A percentile compares a stretch with the other conserved stretches of the same genome.
phyloP scores from a whole-genome alignment of 1,139 yeast species.

The Blastobotrys elegans region DNA sequence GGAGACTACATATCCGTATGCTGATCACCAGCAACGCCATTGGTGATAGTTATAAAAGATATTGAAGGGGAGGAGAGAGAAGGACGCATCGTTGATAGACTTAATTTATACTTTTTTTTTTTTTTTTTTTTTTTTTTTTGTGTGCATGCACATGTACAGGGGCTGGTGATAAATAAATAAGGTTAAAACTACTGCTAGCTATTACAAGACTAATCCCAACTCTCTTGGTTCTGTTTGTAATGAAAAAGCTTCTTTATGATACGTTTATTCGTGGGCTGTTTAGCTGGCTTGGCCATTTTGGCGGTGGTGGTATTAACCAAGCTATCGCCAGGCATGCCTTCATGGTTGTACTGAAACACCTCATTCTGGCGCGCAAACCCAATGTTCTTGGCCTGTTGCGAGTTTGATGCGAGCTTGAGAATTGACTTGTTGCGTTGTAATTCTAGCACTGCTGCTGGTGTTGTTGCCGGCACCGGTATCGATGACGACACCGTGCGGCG shows the following conservation, averaged over 20 bases:
- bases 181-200: no score
- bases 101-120: not conserved
- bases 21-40: conserved; percentile 6
- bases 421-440: conserved; percentile 2
- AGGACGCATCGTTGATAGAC: no score
- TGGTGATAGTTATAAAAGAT: not conserved
- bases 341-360: conserved; percentile 11
- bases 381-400: conserved; percentile 6
- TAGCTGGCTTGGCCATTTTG: conserved; percentile 15
- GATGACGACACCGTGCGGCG: not conserved
- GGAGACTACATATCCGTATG: not conserved
- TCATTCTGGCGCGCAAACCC: conserved; percentile 14
- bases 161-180: not conserved
- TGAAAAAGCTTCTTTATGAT: not conserved
- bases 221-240: not conserved
- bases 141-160: not conserved
- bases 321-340: conserved; percentile 9
- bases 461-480: not conserved
- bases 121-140: conserved; percentile 1
- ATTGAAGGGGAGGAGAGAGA: not conserved
- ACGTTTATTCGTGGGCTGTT: not conserved
- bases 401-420: not conserved
- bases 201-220: no score
- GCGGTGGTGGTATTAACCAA: conserved; percentile 10
- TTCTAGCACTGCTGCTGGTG: no score